Evolutionary conservation across 768 basidiomycete species (phyloP).

Genomic region (Tricholoma saponaceum): DNA sequence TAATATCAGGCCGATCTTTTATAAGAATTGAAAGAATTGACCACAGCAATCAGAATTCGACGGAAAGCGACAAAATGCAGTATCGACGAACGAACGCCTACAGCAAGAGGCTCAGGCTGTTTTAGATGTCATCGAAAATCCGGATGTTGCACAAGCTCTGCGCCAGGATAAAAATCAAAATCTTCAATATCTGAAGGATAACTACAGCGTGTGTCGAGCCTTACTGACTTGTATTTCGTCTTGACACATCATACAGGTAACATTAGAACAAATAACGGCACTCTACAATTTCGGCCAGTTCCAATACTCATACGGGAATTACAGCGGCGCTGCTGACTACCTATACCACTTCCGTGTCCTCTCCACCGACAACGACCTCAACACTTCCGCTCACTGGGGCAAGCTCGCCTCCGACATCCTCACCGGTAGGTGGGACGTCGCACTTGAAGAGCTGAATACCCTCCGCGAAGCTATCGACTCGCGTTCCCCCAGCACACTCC

Average conservation of each 20-base stretch:
- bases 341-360: constrained; percentile 98
- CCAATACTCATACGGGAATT: constrained; percentile 98
- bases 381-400: constrained; percentile 97
- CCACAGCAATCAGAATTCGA: constrained; percentile 62
- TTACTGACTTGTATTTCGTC: neutral
- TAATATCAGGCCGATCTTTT: constrained; percentile 13
- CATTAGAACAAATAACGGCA: constrained; percentile 90
- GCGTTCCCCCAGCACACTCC: constrained; percentile 50
- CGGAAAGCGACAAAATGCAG: constrained; percentile 74
- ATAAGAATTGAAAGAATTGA: neutral
- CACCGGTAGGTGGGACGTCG: constrained; percentile 91
- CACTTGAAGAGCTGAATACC: constrained; percentile 91
- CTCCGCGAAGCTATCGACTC: constrained; percentile 92
- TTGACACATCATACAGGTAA: constrained; percentile 55
- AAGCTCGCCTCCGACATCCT: constrained; percentile 97
- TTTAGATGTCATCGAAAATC: constrained; percentile 93
- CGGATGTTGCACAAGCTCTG: constrained; percentile 90
- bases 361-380: constrained; percentile 89
- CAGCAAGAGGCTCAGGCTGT: constrained; percentile 91
- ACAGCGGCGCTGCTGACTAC: constrained; percentile 95
- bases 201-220: constrained; percentile 68
- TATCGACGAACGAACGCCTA: constrained; percentile 79
- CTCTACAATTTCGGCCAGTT: constrained; percentile 98
- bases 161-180: constrained; percentile 98
- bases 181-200: constrained; percentile 87